phyloP scores from a whole-genome alignment of 495 filamentous ascomycete species.

The Xylaria castorea region DNA sequence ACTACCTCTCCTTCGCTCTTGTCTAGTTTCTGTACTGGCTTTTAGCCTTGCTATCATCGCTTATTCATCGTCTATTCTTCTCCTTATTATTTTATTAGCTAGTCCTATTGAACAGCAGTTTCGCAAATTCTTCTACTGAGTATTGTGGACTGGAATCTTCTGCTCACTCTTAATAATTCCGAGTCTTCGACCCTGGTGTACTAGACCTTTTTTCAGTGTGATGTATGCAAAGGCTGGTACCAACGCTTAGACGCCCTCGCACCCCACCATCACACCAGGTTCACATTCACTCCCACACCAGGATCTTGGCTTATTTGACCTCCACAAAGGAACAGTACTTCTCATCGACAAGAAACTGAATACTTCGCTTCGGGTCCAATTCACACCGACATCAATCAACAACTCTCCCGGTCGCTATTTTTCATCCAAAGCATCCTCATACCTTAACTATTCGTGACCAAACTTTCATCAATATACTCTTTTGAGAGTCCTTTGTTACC shows the following conservation, averaged over 20 bases:
- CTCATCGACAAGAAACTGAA: background rate
- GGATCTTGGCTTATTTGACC: slow-evolving; percentile 26
- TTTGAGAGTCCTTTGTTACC: background rate
- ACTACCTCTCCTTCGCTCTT: slow-evolving; percentile 30
- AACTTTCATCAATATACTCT: background rate
- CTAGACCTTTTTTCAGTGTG: slow-evolving; percentile 15
- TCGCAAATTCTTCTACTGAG: background rate
- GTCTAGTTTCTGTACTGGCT: slow-evolving; percentile 8
- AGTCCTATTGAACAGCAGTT: background rate
- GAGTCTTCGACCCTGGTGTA: slow-evolving; percentile 3
- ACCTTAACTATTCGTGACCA: background rate
- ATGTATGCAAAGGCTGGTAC: slow-evolving; percentile 21
- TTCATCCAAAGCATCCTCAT: background rate
- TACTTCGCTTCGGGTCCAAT: background rate
- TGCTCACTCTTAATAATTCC: background rate
- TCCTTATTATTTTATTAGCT: slow-evolving; percentile 5
- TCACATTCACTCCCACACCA: slow-evolving; percentile 20
- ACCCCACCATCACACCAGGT: slow-evolving; percentile 19
- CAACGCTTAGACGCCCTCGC: slow-evolving; percentile 22
- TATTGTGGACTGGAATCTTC: background rate
- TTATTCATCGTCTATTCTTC: background rate
- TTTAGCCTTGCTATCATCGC: slow-evolving; percentile 9
- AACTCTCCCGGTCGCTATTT: background rate
- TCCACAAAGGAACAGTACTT: slow-evolving; percentile 7
- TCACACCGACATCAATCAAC: background rate